These are phyloP conservation scores for Cryphonectria radicalis DNA, from an alignment of 2,329 filamentous ascomycete genomes.

Conservation along the genomic window DNA sequence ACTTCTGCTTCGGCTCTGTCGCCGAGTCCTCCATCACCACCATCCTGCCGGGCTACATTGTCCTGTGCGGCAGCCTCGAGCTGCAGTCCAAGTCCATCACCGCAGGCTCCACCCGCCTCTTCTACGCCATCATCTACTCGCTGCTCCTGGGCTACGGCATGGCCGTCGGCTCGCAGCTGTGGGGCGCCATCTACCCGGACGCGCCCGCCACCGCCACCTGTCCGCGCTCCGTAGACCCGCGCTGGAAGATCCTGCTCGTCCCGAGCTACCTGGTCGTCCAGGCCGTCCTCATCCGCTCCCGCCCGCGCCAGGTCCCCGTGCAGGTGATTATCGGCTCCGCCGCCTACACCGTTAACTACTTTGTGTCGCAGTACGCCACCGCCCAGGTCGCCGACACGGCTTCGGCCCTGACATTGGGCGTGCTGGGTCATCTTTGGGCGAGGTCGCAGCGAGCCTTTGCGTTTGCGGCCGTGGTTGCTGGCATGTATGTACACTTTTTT, in stretches of 20 bases:
- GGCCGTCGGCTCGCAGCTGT: slow-evolving; percentile 39
- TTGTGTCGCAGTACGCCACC: slow-evolving; percentile 29
- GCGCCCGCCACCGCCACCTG: slow-evolving; percentile 39
- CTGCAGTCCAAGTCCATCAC: slow-evolving; percentile 27
- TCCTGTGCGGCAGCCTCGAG: slow-evolving; percentile 25
- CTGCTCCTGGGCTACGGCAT: slow-evolving; percentile 26
- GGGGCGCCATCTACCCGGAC: slow-evolving; percentile 38
- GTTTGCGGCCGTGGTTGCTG: slow-evolving; percentile 28
- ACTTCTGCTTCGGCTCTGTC: slow-evolving; percentile 26
- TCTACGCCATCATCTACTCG: slow-evolving; percentile 26
- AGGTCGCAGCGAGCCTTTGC: slow-evolving; percentile 27
- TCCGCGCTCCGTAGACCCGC: slow-evolving; percentile 34
- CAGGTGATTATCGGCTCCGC: slow-evolving; percentile 30
- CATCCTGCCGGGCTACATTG: slow-evolving; percentile 25
- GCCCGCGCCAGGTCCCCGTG: slow-evolving; percentile 27
- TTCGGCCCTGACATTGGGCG: slow-evolving; percentile 25
- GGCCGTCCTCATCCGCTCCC: slow-evolving; percentile 27
- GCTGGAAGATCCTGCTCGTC: slow-evolving; percentile 67
- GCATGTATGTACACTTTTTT: slow-evolving; percentile 10
- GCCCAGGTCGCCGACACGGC: slow-evolving; percentile 29
- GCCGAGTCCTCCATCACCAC: slow-evolving; percentile 25
- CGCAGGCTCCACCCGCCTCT: slow-evolving; percentile 23
- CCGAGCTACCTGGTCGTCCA: slow-evolving; percentile 65
- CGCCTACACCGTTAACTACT: slow-evolving; percentile 31
- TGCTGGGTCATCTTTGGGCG: slow-evolving; percentile 30